phyloP scores from a whole-genome alignment of 768 basidiomycete species.

The Clitopilus passeckerianus region DNA sequence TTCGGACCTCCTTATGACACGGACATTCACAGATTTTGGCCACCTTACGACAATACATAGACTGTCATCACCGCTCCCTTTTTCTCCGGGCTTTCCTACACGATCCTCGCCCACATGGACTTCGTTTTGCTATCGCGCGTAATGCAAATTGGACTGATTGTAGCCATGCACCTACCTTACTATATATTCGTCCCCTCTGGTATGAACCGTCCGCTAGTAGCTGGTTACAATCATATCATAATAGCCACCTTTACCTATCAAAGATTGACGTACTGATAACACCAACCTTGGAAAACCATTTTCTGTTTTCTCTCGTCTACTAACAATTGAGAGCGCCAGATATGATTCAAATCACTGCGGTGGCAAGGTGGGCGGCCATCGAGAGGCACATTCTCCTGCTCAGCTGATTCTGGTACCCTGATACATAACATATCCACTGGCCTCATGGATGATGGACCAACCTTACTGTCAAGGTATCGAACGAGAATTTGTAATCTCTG shows the following conservation, averaged over 20 bases:
- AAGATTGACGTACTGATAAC: not conserved
- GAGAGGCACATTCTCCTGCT: not conserved
- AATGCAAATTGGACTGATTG: not conserved
- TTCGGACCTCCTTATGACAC: not conserved
- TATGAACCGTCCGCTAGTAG: not conserved
- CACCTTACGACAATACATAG: not conserved
- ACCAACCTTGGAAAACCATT: not conserved
- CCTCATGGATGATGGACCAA: not conserved
- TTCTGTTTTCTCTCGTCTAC: not conserved
- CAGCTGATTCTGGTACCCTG: not conserved
- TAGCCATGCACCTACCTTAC: not conserved
- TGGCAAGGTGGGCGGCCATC: not conserved
- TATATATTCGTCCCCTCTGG: not conserved
- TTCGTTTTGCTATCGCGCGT: not conserved
- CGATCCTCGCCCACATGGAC: not conserved
- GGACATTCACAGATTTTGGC: not conserved
- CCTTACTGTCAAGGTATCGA: no score
- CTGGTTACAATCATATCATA: not conserved
- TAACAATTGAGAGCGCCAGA: not conserved
- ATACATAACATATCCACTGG: not conserved
- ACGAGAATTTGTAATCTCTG: no score
- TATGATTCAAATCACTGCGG: not conserved
- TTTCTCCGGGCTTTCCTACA: not conserved
- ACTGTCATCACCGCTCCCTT: not conserved
- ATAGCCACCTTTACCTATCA: not conserved